phyloP scores from a whole-genome alignment of 495 filamentous ascomycete genomes.

The Cairneyella variabilis region DNA sequence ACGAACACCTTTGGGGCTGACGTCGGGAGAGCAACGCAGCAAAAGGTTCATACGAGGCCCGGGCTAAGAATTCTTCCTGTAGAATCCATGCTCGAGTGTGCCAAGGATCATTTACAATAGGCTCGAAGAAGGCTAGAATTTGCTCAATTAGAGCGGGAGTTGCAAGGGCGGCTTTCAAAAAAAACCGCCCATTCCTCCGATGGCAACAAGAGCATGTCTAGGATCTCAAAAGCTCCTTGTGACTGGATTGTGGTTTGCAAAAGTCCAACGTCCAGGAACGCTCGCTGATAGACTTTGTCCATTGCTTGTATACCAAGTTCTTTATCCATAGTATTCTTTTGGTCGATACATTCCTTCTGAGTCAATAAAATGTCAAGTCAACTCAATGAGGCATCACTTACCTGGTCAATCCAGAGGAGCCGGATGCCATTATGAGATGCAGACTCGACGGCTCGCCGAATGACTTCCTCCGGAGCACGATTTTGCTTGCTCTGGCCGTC shows the following conservation, averaged over 20 bases:
- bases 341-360: neutral
- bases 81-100: conserved; percentile 1
- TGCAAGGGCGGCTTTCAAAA: too few relatives aligned
- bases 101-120: neutral
- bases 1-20: too few relatives aligned
- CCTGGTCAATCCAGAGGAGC: neutral
- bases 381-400: too few relatives aligned
- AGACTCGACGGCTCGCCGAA: neutral
- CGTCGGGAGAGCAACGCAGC: too few relatives aligned
- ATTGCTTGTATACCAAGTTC: neutral
- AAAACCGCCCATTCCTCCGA: neutral
- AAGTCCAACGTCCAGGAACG: neutral
- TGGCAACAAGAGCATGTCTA: neutral
- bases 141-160: neutral
- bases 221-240: neutral
- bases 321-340: neutral
- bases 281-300: neutral
- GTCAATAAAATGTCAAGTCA: too few relatives aligned
- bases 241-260: neutral
- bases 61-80: neutral
- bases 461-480: neutral
- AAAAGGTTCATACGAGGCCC: neutral
- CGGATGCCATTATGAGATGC: neutral
- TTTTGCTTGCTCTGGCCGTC: neutral
- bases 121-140: neutral